A percentile compares a stretch with the other conserved stretches of the same genome.
phyloP scores from a whole-genome alignment of 177 flowering plant species.

The Telopea speciosissima region DNA sequence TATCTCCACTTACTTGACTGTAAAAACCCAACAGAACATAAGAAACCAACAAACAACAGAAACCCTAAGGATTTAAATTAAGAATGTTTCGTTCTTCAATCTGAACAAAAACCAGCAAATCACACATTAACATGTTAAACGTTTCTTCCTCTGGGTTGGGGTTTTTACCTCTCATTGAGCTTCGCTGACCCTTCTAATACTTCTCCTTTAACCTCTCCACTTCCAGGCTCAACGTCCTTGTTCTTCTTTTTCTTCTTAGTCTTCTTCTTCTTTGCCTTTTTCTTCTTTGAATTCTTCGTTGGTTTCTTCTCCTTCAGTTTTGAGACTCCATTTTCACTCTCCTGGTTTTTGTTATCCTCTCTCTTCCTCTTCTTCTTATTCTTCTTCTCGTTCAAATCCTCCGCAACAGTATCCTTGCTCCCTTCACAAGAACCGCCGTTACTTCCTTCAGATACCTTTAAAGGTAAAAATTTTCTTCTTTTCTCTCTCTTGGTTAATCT shows the following conservation, averaged over 20 bases:
- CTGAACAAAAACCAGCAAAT: neutral
- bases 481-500: constrained; percentile 68
- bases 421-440: constrained; percentile 13
- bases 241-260: constrained; percentile 22
- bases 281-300: constrained; percentile 18
- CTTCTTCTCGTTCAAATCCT: constrained; percentile 5
- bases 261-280: constrained; percentile 19
- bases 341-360: constrained; percentile 7
- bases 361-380: constrained; percentile 15
- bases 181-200: constrained; percentile 13
- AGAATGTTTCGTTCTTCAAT: neutral
- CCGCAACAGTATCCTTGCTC: constrained; percentile 7
- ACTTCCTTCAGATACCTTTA: constrained; percentile 7
- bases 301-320: constrained; percentile 20
- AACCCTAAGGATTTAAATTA: constrained; percentile 5
- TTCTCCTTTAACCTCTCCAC: constrained; percentile 18
- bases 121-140: neutral
- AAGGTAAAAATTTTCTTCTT: constrained; percentile 26
- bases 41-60: neutral
- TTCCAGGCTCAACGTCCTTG: constrained; percentile 12
- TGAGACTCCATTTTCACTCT: constrained; percentile 10
- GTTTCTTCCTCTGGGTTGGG: neutral
- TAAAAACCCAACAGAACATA: constrained; percentile 12
- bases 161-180: constrained; percentile 33
- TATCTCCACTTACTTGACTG: constrained; percentile 38